phyloP scores from a whole-genome alignment of 768 basidiomycete species.

The Lentinula sp. region DNA sequence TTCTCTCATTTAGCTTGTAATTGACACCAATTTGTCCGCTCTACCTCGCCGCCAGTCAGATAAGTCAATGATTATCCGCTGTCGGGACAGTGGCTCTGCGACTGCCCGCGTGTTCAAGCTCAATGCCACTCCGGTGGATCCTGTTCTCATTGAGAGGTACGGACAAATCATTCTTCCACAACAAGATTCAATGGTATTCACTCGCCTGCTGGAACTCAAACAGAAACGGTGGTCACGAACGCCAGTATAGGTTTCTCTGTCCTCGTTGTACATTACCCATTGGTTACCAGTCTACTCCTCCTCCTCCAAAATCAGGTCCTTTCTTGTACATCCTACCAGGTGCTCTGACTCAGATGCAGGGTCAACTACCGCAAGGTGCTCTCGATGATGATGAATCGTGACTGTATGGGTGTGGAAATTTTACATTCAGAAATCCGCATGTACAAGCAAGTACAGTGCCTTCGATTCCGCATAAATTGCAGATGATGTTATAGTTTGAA shows the following conservation, averaged over 20 bases:
- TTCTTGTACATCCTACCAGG: constrained; percentile 80
- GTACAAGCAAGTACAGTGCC: no score
- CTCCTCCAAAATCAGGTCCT: constrained; percentile 69
- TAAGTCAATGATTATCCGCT: constrained; percentile 73
- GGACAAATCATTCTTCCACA: constrained; percentile 12
- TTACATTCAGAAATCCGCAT: neutral
- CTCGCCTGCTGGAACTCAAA: constrained; percentile 3
- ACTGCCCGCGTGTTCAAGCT: constrained; percentile 80
- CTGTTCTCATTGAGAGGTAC: constrained; percentile 77
- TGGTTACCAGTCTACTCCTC: constrained; percentile 74
- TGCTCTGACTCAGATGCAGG: constrained; percentile 84
- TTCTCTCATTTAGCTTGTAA: constrained; percentile 54
- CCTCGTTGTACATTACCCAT: constrained; percentile 62
- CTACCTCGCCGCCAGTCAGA: constrained; percentile 75
- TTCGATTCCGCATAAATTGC: no score
- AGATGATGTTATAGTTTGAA: no score
- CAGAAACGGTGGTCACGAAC: constrained; percentile 66
- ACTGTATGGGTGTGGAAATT: neutral
- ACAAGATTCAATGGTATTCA: neutral
- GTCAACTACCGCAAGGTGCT: constrained; percentile 78
- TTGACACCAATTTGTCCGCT: constrained; percentile 65
- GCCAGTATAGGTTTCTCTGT: constrained; percentile 67
- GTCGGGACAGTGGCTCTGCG: constrained; percentile 51
- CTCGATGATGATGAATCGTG: constrained; percentile 53
- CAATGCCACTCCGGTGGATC: constrained; percentile 65